Percentiles rank a stretch among this genome's conserved stretches.
phyloP scores from a whole-genome alignment of 768 basidiomycete species.

The Mycena vulgaris region DNA sequence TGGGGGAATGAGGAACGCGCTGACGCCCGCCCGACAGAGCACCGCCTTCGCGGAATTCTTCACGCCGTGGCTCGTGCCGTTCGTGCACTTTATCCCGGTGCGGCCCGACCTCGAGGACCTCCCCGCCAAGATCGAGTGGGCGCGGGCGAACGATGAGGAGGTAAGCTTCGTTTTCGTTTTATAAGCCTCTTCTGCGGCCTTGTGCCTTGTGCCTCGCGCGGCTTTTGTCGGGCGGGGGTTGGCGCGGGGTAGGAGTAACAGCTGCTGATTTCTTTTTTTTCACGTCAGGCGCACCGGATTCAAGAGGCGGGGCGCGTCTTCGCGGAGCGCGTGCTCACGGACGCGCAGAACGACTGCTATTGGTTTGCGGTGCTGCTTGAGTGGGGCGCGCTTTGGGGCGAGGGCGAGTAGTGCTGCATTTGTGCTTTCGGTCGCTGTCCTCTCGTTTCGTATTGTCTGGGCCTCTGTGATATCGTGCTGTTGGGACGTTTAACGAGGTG shows the following conservation, averaged over 20 bases:
- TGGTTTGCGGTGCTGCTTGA: neutral
- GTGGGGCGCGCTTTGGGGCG: neutral
- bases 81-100: conserved; percentile 34
- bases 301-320: neutral
- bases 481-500: too few species aligned
- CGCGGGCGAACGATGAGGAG: conserved; percentile 26
- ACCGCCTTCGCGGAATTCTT: conserved; percentile 34
- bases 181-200: too few species aligned
- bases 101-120: conserved; percentile 29
- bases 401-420: too few species aligned
- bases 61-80: conserved; percentile 32
- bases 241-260: too few species aligned
- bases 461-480: too few species aligned
- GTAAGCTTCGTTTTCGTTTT: neutral
- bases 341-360: conserved; percentile 6
- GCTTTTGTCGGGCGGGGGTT: too few species aligned
- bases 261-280: too few species aligned
- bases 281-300: neutral
- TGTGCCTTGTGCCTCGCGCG: too few species aligned
- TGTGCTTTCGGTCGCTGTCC: too few species aligned
- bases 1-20: neutral
- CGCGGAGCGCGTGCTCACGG: neutral
- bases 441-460: too few species aligned
- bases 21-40: neutral
- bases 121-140: conserved; percentile 30